Conservation (phyloP, 192 early-diverging fungal genomes). For the Linderina pennispora region DNA sequence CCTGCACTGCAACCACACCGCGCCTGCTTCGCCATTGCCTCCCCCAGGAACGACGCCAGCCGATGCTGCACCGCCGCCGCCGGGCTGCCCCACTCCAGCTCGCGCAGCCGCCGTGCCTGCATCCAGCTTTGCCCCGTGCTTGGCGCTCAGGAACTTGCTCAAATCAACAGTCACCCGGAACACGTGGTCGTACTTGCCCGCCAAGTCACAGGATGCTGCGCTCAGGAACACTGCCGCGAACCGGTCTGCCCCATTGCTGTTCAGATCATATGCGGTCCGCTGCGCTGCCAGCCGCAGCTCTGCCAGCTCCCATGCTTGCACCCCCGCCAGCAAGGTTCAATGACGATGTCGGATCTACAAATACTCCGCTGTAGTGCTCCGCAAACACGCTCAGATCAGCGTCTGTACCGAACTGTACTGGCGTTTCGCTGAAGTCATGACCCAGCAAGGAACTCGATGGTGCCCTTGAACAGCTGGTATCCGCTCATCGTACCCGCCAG, state of each 20-base stretch:
- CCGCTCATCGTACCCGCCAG: conserved; percentile 67
- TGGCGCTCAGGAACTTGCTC: conserved; percentile 13
- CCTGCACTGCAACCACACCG: conserved; percentile 35
- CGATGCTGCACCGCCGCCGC: conserved; percentile 15
- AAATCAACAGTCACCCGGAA: conserved; percentile 32
- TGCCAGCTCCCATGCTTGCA: conserved; percentile 57
- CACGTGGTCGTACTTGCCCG: conserved; percentile 27
- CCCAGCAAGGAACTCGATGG: conserved; percentile 71
- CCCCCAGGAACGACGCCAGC: conserved; percentile 14
- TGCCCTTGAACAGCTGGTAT: conserved; percentile 81
- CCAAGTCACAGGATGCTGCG: conserved; percentile 4
- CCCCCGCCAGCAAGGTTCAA: conserved; percentile 75
- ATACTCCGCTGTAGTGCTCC: conserved; percentile 64
- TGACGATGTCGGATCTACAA: conserved; percentile 80
- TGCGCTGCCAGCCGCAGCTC: conserved; percentile 49
- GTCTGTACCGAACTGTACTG: conserved; percentile 15
- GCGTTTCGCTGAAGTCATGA: conserved; percentile 31
- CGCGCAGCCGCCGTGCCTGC: conserved; percentile 9
- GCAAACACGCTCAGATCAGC: conserved; percentile 49
- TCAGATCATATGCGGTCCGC: conserved; percentile 21
- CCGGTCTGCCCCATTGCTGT: conserved; percentile 8
- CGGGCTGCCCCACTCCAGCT: conserved; percentile 22
- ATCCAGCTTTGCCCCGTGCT: conserved; percentile 3
- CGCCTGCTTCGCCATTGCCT: conserved; percentile 16
- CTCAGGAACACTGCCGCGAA: conserved; percentile 30